Percentiles rank a stretch among this genome's conserved stretches.
These are phyloP conservation scores for Leishmania martiniquensis DNA, from an alignment of 208 protist species.

Conservation along the genomic window DNA sequence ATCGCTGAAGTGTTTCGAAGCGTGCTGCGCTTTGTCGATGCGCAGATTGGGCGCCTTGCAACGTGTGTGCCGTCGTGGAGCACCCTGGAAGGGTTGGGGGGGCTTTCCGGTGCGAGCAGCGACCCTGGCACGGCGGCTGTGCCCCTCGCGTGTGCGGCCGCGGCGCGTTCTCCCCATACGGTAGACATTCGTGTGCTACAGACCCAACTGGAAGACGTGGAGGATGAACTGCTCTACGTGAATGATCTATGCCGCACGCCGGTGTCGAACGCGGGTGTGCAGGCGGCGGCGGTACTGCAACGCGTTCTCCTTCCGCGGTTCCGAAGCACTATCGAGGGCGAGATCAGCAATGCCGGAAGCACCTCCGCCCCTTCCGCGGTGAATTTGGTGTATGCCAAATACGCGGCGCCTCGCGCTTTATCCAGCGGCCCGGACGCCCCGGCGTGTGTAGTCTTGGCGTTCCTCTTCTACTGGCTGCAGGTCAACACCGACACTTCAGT, in stretches of 20 bases:
- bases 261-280: conserved; percentile 18
- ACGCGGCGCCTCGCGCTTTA: not conserved
- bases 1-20: conserved; percentile 49
- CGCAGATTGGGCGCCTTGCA: conserved; percentile 43
- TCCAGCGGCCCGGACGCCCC: conserved; percentile 9
- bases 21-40: conserved; percentile 36
- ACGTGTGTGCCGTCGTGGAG: conserved; percentile 27
- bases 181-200: not conserved
- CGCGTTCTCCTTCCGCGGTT: conserved; percentile 30
- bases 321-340: conserved; percentile 12
- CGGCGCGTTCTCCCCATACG: not conserved
- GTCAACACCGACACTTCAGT: conserved; percentile 30
- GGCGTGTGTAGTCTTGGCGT: conserved; percentile 21
- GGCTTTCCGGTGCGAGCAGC: not conserved
- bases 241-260: conserved; percentile 79
- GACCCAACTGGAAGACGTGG: conserved; percentile 62
- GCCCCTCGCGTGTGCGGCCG: not conserved
- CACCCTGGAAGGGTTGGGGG: not conserved
- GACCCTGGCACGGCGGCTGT: not conserved
- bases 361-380: not conserved
- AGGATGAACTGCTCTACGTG: conserved; percentile 86
- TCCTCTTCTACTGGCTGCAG: conserved; percentile 31
- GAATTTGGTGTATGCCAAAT: not conserved
- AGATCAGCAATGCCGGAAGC: conserved; percentile 1
- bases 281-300: conserved; percentile 22